A percentile compares a stretch with the other conserved stretches of the same genome.
phyloP scores from a whole-genome alignment of 352 stramenopile genomes.

The Pythium sukuiense region DNA sequence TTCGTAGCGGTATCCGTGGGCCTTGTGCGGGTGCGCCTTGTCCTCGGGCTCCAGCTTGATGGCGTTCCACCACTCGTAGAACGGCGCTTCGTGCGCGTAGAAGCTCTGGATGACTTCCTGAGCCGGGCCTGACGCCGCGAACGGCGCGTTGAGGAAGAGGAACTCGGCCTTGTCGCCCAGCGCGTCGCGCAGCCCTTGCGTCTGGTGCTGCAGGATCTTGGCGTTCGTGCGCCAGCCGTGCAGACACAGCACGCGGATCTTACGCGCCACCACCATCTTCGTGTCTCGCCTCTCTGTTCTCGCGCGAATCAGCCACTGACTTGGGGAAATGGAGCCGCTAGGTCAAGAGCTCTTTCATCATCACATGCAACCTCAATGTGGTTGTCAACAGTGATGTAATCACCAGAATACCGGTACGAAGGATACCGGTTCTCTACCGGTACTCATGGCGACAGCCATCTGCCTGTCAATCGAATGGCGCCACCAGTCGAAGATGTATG shows the following conservation, averaged over 20 bases:
- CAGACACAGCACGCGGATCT: conserved; percentile 75
- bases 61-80: conserved; percentile 83
- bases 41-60: conserved; percentile 33
- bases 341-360: background rate
- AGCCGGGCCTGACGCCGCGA: conserved; percentile 49
- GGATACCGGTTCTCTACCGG: conserved; percentile 4
- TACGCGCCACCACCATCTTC: conserved; percentile 13
- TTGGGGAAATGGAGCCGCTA: background rate
- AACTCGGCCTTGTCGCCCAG: conserved; percentile 62
- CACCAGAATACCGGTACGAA: background rate
- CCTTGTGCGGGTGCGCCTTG: conserved; percentile 17
- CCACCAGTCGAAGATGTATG: conserved; percentile 9
- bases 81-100: conserved; percentile 54
- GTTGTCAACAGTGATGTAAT: conserved; percentile 2
- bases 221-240: conserved; percentile 80
- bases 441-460: background rate
- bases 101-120: conserved; percentile 62
- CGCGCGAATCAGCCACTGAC: background rate
- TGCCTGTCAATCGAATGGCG: background rate
- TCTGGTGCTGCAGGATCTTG: conserved; percentile 61
- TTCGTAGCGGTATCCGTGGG: conserved; percentile 49
- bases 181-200: conserved; percentile 49
- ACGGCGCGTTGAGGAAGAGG: conserved; percentile 67
- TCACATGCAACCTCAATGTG: conserved; percentile 6
- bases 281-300: background rate